phyloP scores from a whole-genome alignment of 768 basidiomycete genomes.

The Boletus pseudopeckii region DNA sequence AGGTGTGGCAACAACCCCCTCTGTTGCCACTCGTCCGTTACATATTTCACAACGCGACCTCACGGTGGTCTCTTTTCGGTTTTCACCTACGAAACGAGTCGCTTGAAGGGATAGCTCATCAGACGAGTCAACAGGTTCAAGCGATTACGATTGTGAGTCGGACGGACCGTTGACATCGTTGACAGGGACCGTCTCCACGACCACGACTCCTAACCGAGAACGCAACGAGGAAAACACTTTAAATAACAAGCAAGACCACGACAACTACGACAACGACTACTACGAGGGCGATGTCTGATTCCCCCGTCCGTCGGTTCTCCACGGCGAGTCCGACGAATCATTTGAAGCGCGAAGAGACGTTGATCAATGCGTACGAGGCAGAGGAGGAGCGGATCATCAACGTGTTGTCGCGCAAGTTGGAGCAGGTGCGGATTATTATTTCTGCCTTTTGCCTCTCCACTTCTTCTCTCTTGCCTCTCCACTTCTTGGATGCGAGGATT shows the following conservation, averaged over 20 bases:
- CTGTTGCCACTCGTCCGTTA: neutral
- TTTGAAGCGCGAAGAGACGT: slow-evolving; percentile 56
- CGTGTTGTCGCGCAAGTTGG: slow-evolving; percentile 75
- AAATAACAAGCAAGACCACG: no score
- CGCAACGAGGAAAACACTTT: no score
- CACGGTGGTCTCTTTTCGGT: neutral
- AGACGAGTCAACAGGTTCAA: no score
- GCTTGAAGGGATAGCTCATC: no score
- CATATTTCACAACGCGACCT: neutral
- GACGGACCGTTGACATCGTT: no score
- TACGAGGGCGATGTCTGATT: slow-evolving; percentile 22
- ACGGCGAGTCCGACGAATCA: slow-evolving; percentile 49
- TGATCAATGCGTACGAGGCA: slow-evolving; percentile 87
- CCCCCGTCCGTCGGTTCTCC: slow-evolving; percentile 59
- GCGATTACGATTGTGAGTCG: no score
- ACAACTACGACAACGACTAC: no score
- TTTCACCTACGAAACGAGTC: neutral
- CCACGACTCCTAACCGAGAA: no score
- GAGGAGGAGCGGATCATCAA: slow-evolving; percentile 90
- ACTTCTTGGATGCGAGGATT: neutral
- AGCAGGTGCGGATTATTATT: slow-evolving; percentile 50
- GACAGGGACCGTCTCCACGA: no score
- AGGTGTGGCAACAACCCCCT: neutral
- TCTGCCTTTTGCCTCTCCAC: no score
- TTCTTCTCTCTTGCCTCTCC: no score